phyloP scores from a whole-genome alignment of 202 grass and related monocot species.

The Setaria italica region DNA sequence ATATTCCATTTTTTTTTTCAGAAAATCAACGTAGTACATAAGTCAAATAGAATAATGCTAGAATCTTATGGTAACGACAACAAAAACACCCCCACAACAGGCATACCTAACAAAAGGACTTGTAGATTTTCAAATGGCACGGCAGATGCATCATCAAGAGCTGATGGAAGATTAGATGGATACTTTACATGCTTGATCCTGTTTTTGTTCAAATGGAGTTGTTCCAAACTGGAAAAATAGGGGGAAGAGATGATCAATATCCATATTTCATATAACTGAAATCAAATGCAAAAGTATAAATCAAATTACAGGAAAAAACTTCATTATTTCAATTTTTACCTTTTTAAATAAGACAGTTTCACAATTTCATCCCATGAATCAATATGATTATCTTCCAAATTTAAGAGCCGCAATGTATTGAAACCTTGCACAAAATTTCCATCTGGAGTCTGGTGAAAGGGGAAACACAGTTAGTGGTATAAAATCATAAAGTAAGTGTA shows the following conservation, averaged over 20 bases:
- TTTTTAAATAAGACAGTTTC: constrained; percentile 84
- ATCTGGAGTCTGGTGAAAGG: constrained; percentile 50
- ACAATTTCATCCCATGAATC: constrained; percentile 91
- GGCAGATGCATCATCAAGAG: constrained; percentile 35
- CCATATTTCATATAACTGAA: neutral
- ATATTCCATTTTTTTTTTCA: neutral
- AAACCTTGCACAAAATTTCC: constrained; percentile 74
- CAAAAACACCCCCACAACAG: constrained; percentile 10
- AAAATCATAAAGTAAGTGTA: neutral
- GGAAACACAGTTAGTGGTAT: constrained; percentile 40
- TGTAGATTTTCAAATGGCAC: constrained; percentile 78
- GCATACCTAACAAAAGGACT: constrained; percentile 87
- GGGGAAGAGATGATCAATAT: constrained; percentile 1
- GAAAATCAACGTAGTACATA: neutral
- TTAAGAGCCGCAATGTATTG: constrained; percentile 67
- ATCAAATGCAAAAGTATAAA: constrained; percentile 26
- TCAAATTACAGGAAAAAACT: neutral
- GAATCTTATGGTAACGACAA: constrained; percentile 6
- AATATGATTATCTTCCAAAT: constrained; percentile 87
- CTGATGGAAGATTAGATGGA: constrained; percentile 52
- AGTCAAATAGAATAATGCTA: constrained; percentile 6
- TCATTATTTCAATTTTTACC: constrained; percentile 46
- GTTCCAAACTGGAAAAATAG: constrained; percentile 69
- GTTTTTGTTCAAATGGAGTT: constrained; percentile 96
- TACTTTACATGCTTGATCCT: constrained; percentile 78